Conservation (phyloP, 495 filamentous ascomycete genomes). For the Annulohypoxylon stygium region DNA sequence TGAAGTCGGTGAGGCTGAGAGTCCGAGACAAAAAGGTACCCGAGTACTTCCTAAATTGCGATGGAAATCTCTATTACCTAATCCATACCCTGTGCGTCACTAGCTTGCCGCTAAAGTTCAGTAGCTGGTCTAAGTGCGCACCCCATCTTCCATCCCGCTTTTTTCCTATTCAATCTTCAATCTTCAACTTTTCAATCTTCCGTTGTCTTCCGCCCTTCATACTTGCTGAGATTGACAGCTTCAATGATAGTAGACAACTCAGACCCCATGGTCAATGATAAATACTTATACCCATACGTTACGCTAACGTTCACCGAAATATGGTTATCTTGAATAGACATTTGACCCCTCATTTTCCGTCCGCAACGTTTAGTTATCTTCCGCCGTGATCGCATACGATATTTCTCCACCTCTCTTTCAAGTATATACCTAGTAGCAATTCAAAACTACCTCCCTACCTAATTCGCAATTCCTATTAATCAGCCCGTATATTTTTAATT, state of each 20-base stretch:
- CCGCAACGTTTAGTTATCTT: constrained; percentile 29
- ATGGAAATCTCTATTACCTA: not conserved
- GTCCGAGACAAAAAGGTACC: constrained; percentile 19
- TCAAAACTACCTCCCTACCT: not conserved
- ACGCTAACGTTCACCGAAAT: not conserved
- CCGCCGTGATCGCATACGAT: not conserved
- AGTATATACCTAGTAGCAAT: not conserved
- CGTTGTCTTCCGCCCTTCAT: not conserved
- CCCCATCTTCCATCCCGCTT: not conserved
- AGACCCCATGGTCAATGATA: not conserved
- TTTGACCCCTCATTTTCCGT: not conserved
- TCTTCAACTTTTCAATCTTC: not conserved
- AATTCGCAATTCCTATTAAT: not conserved
- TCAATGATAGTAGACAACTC: not conserved
- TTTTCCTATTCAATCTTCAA: not conserved
- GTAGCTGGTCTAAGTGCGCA: not conserved
- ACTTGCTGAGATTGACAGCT: not conserved
- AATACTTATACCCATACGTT: not conserved
- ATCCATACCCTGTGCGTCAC: not conserved
- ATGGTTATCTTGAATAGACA: not conserved
- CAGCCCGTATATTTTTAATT: not conserved
- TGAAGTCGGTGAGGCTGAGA: constrained; percentile 37
- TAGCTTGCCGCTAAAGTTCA: not conserved
- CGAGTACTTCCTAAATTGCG: not conserved
- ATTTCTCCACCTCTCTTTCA: not conserved